phyloP scores from a whole-genome alignment of 768 basidiomycete genomes.

The Cystofilobasidium capitatum region DNA sequence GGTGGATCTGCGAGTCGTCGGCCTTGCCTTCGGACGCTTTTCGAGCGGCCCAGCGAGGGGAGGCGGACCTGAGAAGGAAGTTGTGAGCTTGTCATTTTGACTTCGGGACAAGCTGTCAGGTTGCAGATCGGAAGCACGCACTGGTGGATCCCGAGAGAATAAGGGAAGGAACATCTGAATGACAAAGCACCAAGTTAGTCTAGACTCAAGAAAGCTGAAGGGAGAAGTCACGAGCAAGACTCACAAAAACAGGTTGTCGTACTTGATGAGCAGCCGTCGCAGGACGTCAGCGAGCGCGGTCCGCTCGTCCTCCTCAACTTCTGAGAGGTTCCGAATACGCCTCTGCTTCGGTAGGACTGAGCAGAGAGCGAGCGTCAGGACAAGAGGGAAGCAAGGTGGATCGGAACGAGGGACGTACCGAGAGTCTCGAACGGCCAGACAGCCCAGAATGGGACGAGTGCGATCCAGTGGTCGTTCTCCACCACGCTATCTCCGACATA shows the following conservation, averaged over 20 bases:
- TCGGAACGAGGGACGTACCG: slow-evolving; percentile 41
- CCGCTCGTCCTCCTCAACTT: slow-evolving; percentile 56
- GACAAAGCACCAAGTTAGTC: slow-evolving; percentile 48
- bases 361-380: too few relatives aligned
- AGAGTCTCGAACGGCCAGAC: slow-evolving; percentile 84
- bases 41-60: background rate
- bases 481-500: slow-evolving; percentile 42
- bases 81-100: background rate
- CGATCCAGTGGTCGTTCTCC: slow-evolving; percentile 66
- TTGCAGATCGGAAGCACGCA: slow-evolving; percentile 37
- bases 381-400: slow-evolving; percentile 1
- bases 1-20: slow-evolving; percentile 59
- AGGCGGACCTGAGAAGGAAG: slow-evolving; percentile 1
- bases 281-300: slow-evolving; percentile 49
- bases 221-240: slow-evolving; percentile 4
- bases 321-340: slow-evolving; percentile 62
- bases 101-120: background rate
- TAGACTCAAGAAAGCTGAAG: background rate
- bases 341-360: slow-evolving; percentile 66
- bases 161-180: slow-evolving; percentile 78
- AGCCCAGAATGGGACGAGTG: slow-evolving; percentile 90
- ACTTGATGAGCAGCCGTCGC: slow-evolving; percentile 32
- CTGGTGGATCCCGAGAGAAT: slow-evolving; percentile 92
- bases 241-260: slow-evolving; percentile 37
- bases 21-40: background rate